Evolutionary conservation across 345 rosid genomes (phyloP).

Genomic region (Hibiscus syriacus): DNA sequence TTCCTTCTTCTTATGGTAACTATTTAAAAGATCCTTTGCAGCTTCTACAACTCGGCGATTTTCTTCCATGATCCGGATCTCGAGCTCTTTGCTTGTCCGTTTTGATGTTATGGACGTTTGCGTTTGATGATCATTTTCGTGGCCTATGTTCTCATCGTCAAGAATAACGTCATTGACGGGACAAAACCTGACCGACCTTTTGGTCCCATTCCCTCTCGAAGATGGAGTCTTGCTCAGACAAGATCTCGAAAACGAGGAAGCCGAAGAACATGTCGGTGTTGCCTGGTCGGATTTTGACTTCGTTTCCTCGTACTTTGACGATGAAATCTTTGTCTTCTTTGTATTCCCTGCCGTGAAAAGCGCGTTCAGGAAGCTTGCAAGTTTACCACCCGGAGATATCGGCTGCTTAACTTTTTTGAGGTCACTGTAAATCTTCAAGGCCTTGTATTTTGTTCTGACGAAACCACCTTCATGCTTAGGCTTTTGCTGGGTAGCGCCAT

Average conservation of each 20-base stretch:
- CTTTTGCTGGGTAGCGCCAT: slow-evolving; percentile 16
- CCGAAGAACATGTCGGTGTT: slow-evolving; percentile 51
- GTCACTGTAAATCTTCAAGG: slow-evolving; percentile 73
- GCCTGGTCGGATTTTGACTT: slow-evolving; percentile 20
- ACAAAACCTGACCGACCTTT: slow-evolving; percentile 66
- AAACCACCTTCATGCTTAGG: slow-evolving; percentile 43
- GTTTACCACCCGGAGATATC: slow-evolving; percentile 73
- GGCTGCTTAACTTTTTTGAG: slow-evolving; percentile 85
- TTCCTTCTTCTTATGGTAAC: slow-evolving; percentile 44
- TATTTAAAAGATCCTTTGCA: slow-evolving; percentile 58
- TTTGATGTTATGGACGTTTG: neutral
- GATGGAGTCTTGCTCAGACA: slow-evolving; percentile 68
- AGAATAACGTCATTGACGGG: slow-evolving; percentile 74
- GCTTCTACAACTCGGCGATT: slow-evolving; percentile 55
- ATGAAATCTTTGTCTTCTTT: slow-evolving; percentile 36
- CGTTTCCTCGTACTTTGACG: too few species aligned
- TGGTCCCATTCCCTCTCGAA: slow-evolving; percentile 39
- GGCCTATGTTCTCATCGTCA: slow-evolving; percentile 49
- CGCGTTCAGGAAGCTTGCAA: slow-evolving; percentile 73
- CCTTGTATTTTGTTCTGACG: slow-evolving; percentile 65
- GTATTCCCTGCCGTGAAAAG: slow-evolving; percentile 49
- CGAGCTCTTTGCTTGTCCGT: slow-evolving; percentile 13
- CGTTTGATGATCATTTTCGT: slow-evolving; percentile 7
- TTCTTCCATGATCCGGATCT: slow-evolving; percentile 35
- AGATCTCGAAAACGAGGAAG: slow-evolving; percentile 82